Evolutionary conservation across 2,329 filamentous ascomycete genomes (phyloP).

Genomic region (Lachnum nothofagi): DNA sequence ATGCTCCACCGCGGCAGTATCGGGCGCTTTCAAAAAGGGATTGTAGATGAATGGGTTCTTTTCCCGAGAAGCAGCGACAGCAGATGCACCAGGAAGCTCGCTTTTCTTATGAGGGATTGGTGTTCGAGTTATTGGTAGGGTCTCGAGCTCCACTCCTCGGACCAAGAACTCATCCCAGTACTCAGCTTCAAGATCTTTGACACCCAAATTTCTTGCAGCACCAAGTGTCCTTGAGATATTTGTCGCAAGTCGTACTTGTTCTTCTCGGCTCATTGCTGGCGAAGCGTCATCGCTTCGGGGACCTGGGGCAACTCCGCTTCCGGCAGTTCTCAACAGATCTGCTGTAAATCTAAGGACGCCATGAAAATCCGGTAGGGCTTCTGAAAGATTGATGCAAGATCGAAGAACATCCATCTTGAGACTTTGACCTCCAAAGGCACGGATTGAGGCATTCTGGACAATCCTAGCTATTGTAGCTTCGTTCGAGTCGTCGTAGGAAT

Average conservation of each 20-base stretch:
- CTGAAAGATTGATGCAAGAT: constrained; percentile 88
- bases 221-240: constrained; percentile 81
- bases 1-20: constrained; percentile 55
- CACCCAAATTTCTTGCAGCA: constrained; percentile 69
- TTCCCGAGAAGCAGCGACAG: constrained; percentile 36
- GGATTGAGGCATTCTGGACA: constrained; percentile 50
- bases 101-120: constrained; percentile 60
- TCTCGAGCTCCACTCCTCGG: constrained; percentile 66
- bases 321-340: constrained; percentile 74
- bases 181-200: constrained; percentile 66
- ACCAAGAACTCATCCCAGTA: constrained; percentile 98
- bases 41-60: constrained; percentile 91
- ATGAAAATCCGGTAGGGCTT: constrained; percentile 85
- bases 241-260: constrained; percentile 76
- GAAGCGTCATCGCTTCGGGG: constrained; percentile 63
- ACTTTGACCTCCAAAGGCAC: constrained; percentile 70
- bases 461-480: constrained; percentile 53
- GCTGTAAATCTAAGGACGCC: constrained; percentile 86
- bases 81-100: constrained; percentile 43
- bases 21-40: constrained; percentile 70
- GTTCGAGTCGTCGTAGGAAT: constrained; percentile 43
- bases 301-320: constrained; percentile 71
- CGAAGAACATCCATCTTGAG: constrained; percentile 83
- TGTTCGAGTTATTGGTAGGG: constrained; percentile 52
- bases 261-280: constrained; percentile 69